Percentiles rank a stretch among this genome's conserved stretches.
These are phyloP conservation scores for Lantana camara DNA, from an alignment of 257 asterid genomes.

Conservation along the genomic window DNA sequence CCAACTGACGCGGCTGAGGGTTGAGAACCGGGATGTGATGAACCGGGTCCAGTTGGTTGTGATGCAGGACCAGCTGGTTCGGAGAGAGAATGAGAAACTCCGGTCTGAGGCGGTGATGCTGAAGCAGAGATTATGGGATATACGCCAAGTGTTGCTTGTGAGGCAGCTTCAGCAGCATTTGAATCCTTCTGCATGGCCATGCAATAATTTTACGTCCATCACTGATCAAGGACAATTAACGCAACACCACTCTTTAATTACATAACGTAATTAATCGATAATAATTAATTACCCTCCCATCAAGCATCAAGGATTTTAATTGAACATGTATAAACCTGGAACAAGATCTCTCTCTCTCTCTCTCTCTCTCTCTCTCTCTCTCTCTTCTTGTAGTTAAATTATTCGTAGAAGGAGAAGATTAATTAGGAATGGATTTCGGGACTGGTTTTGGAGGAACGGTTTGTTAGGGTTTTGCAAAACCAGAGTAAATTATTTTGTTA, in stretches of 20 bases:
- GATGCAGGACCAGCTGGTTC: conserved; percentile 43
- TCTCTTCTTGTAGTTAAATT: background rate
- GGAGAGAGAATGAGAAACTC: conserved; percentile 55
- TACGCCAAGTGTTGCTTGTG: conserved; percentile 64
- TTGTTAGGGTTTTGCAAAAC: conserved; percentile 28
- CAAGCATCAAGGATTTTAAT: background rate
- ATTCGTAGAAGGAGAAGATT: conserved; percentile 11
- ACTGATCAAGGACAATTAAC: conserved; percentile 26
- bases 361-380: background rate
- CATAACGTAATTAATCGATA: conserved; percentile 8
- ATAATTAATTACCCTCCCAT: background rate
- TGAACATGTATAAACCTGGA: background rate
- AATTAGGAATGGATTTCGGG: conserved; percentile 27
- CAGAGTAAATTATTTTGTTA: conserved; percentile 39
- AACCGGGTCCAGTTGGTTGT: conserved; percentile 57
- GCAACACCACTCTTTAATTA: conserved; percentile 44
- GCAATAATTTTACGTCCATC: conserved; percentile 37
- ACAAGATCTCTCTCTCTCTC: background rate
- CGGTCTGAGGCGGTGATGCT: conserved; percentile 65
- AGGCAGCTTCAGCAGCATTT: conserved; percentile 71
- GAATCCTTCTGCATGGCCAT: conserved; percentile 59
- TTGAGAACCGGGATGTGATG: conserved; percentile 60
- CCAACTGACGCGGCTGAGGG: conserved; percentile 59
- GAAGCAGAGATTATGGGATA: conserved; percentile 69
- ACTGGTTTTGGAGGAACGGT: conserved; percentile 24